Percentiles rank a stretch among this genome's conserved stretches.
These are phyloP conservation scores for Marasmius sp. DNA, from an alignment of 1,284 basidiomycete species.

Conservation along the genomic window DNA sequence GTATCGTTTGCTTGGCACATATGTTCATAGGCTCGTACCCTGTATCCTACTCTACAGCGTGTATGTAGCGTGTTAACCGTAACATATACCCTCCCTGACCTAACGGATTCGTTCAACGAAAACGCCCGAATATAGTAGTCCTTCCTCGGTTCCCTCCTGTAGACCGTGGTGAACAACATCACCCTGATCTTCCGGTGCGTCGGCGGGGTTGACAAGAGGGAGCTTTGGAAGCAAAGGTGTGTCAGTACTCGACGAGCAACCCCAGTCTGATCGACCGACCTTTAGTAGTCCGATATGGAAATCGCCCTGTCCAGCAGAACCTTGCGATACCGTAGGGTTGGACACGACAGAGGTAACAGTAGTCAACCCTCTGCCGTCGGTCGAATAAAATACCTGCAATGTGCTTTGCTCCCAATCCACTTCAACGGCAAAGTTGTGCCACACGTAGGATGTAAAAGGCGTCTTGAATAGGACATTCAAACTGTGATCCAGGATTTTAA, in stretches of 20 bases:
- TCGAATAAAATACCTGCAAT: constrained; percentile 51
- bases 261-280: constrained; percentile 33
- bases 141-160: constrained; percentile 56
- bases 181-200: constrained; percentile 43
- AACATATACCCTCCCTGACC: not conserved
- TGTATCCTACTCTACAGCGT: too few relatives aligned
- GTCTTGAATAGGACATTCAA: constrained; percentile 49
- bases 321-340: constrained; percentile 41
- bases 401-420: constrained; percentile 56
- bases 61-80: too few relatives aligned
- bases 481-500: constrained; percentile 55
- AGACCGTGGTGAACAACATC: constrained; percentile 59
- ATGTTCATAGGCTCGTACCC: too few relatives aligned
- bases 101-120: constrained; percentile 41
- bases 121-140: constrained; percentile 54
- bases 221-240: constrained; percentile 34
- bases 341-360: constrained; percentile 39
- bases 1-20: too few relatives aligned
- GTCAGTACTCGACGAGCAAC: too few relatives aligned
- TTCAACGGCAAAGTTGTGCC: constrained; percentile 63
- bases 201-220: constrained; percentile 48
- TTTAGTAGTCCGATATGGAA: constrained; percentile 61
- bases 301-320: constrained; percentile 51
- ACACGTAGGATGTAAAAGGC: constrained; percentile 41
- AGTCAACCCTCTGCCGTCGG: constrained; percentile 33